Evolutionary conservation across 345 rosid species (phyloP).

Genomic region (Sisymbrium altissimum): DNA sequence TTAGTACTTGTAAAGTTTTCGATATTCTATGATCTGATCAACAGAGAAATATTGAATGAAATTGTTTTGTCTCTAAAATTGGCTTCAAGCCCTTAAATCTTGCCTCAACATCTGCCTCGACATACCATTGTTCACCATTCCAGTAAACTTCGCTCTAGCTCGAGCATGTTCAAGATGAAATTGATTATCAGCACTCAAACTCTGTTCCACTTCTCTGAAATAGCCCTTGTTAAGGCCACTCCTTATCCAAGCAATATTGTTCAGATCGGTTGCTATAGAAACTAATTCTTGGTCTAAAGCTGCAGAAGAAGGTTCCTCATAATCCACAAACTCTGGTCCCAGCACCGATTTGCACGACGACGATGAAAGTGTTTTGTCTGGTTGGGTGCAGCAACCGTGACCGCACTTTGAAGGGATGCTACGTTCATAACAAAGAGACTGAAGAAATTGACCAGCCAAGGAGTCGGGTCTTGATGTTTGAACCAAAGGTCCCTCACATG

Average conservation of each 20-base stretch:
- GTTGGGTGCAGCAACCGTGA: slow-evolving; percentile 53
- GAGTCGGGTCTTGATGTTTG: slow-evolving; percentile 44
- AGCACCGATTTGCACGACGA: slow-evolving; percentile 41
- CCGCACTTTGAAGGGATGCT: slow-evolving; percentile 63
- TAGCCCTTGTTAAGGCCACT: slow-evolving; percentile 54
- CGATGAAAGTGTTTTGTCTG: slow-evolving; percentile 13
- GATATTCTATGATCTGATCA: background rate
- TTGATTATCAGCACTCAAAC: background rate
- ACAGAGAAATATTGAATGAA: slow-evolving; percentile 1
- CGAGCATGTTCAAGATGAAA: slow-evolving; percentile 1
- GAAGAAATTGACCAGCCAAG: slow-evolving; percentile 48
- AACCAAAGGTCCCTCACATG: slow-evolving; percentile 39
- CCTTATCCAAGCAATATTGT: slow-evolving; percentile 68
- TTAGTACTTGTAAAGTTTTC: background rate
- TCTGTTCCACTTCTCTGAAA: slow-evolving; percentile 12
- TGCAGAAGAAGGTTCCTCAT: slow-evolving; percentile 42
- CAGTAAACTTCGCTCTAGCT: background rate
- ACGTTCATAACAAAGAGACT: slow-evolving; percentile 46
- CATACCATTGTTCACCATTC: slow-evolving; percentile 9
- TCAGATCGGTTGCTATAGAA: slow-evolving; percentile 61
- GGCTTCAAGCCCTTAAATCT: slow-evolving; percentile 11
- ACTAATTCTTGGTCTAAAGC: slow-evolving; percentile 65
- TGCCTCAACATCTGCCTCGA: slow-evolving; percentile 18
- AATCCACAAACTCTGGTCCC: slow-evolving; percentile 76
- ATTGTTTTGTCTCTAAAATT: background rate